Percentiles rank a stretch among this genome's conserved stretches.
Conservation (phyloP, 225 moss, liverwort and hornwort genomes). For the Thuidium tamariscinum region DNA sequence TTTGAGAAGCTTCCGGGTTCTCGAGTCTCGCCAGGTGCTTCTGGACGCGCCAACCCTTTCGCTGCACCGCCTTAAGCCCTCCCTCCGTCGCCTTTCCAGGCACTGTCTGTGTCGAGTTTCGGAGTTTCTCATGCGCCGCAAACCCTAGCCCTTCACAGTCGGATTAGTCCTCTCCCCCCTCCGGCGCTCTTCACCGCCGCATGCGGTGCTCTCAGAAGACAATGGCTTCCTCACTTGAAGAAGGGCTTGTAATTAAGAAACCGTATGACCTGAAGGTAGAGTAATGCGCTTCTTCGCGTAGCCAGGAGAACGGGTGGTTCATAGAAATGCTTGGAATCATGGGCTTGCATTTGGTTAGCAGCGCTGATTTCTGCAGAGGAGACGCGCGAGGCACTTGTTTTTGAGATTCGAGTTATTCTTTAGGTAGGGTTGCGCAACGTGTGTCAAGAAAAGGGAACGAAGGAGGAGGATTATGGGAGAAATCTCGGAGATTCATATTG, state of each 20-base stretch:
- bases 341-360: not conserved
- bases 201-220: not conserved
- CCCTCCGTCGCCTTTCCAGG: not conserved
- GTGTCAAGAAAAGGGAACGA: not conserved
- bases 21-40: not conserved
- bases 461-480: not conserved
- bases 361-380: not conserved
- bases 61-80: not conserved
- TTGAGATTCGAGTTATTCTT: not conserved
- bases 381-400: not conserved
- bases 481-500: not conserved
- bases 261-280: slow-evolving; percentile 21
- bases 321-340: not conserved
- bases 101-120: not conserved
- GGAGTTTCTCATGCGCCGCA: not conserved
- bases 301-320: not conserved
- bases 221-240: not conserved
- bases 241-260: slow-evolving; percentile 1
- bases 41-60: not conserved
- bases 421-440: not conserved
- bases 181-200: not conserved
- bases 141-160: not conserved
- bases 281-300: not conserved
- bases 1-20: not conserved
- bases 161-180: not conserved